Base-by-base conservation (phyloP, 2,329 filamentous ascomycete genomes). In the Ceratocystis albifundus region DNA sequence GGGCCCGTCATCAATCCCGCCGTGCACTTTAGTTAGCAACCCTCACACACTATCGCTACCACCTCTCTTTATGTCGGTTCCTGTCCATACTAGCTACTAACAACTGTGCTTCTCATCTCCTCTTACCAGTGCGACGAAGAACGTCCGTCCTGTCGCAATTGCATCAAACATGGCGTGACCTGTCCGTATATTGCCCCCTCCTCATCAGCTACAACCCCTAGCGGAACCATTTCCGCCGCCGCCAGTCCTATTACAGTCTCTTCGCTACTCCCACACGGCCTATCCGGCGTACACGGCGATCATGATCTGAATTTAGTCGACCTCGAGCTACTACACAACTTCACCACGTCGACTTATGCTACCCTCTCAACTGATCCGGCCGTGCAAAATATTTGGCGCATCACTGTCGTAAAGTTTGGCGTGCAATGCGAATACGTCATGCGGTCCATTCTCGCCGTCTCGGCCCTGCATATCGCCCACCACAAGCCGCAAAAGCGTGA, bases 271-370 rank as follows among this genome's bases (percentile, higher is more conserved):
- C 67, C 61, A 17, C 48, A 64, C 53, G 61, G 62, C 48, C 48
- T 68, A 6, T 25, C 17, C 3, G 10, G 46, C 10, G 44, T 46
- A 10, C 66, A 68, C 17, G 66, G 66, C 61, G 32, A 68, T 30
- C 68, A 70, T 44, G 65, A 69, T 5, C 70, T 78, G 20, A 77
- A 77, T 28, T 69, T 79, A 1, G 70, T 76, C 10, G 79, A 82
- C 59, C 74, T 82, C 7, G 80, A 83, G 69, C 75, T 84, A 1
- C 73, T 84, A 5, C 80, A 83, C 70, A 80, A 83, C 71, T 83
- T 76, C 69, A 77, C 76, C 57, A 79, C 76, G 0, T 77, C 76
- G 8, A 83, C 81, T 0, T 77, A 76, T 64, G 73, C 75, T n/a
- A 82, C 80, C 0, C 71, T 83, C 2, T 76, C 76, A 3, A 73